Evolutionary conservation across 805 yeast species (phyloP).

Genomic region (Ascoidea tarda): DNA sequence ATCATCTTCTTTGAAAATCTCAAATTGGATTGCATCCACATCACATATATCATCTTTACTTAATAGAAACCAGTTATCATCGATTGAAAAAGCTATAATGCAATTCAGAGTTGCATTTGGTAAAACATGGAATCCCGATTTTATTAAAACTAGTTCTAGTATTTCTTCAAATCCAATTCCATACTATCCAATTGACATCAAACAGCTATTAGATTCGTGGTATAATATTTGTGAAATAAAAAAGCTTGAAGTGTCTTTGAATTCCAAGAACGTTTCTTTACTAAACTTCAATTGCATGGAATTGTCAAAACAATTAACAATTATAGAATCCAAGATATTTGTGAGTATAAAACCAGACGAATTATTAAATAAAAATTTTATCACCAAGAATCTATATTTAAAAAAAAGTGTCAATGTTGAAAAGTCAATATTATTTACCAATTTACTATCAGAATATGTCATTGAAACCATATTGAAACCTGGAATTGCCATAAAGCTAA

Average conservation of each 20-base stretch:
- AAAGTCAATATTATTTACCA: slow-evolving; percentile 51
- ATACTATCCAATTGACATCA: neutral
- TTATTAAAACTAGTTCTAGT: slow-evolving; percentile 2
- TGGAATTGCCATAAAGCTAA: slow-evolving; percentile 25
- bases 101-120: slow-evolving; percentile 38
- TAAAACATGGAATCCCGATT: slow-evolving; percentile 13
- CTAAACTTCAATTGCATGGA: slow-evolving; percentile 56
- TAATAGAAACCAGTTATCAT: slow-evolving; percentile 19
- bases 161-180: neutral
- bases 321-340: slow-evolving; percentile 56
- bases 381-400: slow-evolving; percentile 42
- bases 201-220: slow-evolving; percentile 31
- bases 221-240: slow-evolving; percentile 37
- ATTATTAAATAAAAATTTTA: slow-evolving; percentile 47
- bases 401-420: slow-evolving; percentile 32
- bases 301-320: slow-evolving; percentile 62
- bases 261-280: slow-evolving; percentile 15
- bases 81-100: slow-evolving; percentile 31
- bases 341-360: slow-evolving; percentile 52
- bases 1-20: slow-evolving; percentile 19
- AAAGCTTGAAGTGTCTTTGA: neutral
- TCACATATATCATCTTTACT: slow-evolving; percentile 21
- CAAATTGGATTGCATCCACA: neutral
- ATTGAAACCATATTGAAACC: slow-evolving; percentile 54
- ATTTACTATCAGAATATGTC: slow-evolving; percentile 57